Conservation (phyloP, 805 yeast species). For the Henningerozyma blattae region DNA sequence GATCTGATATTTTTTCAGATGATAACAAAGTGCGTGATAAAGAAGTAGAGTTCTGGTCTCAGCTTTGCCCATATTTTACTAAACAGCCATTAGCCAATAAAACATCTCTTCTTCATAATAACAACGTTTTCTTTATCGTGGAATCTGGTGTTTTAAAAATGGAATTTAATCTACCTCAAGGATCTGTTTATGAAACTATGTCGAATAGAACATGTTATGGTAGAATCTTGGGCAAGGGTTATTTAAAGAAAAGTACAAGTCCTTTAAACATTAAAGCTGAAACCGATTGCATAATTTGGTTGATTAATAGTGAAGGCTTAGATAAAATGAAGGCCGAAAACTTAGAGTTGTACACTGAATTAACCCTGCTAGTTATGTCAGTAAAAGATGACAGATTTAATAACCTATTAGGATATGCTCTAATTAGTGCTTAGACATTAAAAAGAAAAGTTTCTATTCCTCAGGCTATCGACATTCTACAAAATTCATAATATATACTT, state of each 20-base stretch:
- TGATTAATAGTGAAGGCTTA: slow-evolving; percentile 37
- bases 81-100: slow-evolving; percentile 40
- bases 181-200: slow-evolving; percentile 31
- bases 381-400: slow-evolving; percentile 62
- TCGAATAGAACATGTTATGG: slow-evolving; percentile 50
- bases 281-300: slow-evolving; percentile 58
- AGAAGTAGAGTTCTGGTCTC: slow-evolving; percentile 49
- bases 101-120: slow-evolving; percentile 25
- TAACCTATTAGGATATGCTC: slow-evolving; percentile 62
- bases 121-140: slow-evolving; percentile 38
- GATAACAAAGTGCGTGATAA: slow-evolving; percentile 23
- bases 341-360: slow-evolving; percentile 46
- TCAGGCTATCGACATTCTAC: no score
- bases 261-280: slow-evolving; percentile 41
- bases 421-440: slow-evolving; percentile 48
- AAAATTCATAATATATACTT: no score
- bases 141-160: slow-evolving; percentile 44
- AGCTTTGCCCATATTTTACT: slow-evolving; percentile 43
- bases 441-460: no score
- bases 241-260: slow-evolving; percentile 9
- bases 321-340: slow-evolving; percentile 37
- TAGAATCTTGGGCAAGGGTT: slow-evolving; percentile 19
- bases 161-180: slow-evolving; percentile 37
- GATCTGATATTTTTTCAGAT: slow-evolving; percentile 16
- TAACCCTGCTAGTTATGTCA: slow-evolving; percentile 47